Conservation (phyloP, 371 early-diverging fungal species). For the Globomyces sp. region DNA sequence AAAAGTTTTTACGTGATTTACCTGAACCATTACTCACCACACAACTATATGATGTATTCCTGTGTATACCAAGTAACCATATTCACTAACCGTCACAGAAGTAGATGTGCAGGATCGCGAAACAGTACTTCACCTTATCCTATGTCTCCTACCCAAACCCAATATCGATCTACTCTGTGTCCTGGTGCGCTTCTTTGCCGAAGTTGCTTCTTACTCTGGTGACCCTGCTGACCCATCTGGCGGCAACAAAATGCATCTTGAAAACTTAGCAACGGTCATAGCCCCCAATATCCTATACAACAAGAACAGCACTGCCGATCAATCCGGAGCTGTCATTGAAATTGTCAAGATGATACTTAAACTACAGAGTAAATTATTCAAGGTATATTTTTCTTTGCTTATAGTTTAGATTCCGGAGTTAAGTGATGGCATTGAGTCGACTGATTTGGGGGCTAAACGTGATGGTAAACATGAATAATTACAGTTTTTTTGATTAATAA, state of each 20-base stretch:
- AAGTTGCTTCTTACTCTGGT: slow-evolving; percentile 53
- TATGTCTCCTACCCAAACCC: slow-evolving; percentile 81
- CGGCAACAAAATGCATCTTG: slow-evolving; percentile 85
- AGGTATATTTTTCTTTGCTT: neutral
- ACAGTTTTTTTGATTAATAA: no score
- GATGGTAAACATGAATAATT: no score
- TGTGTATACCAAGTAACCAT: slow-evolving; percentile 68
- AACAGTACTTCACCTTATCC: slow-evolving; percentile 69
- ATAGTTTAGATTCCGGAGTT: slow-evolving; percentile 1
- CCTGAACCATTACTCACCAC: slow-evolving; percentile 94
- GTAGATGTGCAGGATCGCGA: slow-evolving; percentile 49
- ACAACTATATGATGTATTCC: slow-evolving; percentile 76
- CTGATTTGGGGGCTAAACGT: no score
- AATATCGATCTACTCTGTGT: slow-evolving; percentile 90
- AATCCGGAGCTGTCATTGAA: slow-evolving; percentile 10
- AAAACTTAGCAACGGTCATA: slow-evolving; percentile 89
- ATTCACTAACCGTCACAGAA: slow-evolving; percentile 42
- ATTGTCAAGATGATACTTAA: slow-evolving; percentile 8
- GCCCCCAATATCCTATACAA: slow-evolving; percentile 90
- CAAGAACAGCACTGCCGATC: slow-evolving; percentile 56
- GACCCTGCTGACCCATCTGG: slow-evolving; percentile 6
- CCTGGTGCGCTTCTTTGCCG: slow-evolving; percentile 77
- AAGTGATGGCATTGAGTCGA: no score
- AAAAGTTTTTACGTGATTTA: slow-evolving; percentile 90
- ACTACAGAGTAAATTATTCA: slow-evolving; percentile 6